phyloP scores from a whole-genome alignment of 805 yeast genomes.

The Yamadazyma philogaea region DNA sequence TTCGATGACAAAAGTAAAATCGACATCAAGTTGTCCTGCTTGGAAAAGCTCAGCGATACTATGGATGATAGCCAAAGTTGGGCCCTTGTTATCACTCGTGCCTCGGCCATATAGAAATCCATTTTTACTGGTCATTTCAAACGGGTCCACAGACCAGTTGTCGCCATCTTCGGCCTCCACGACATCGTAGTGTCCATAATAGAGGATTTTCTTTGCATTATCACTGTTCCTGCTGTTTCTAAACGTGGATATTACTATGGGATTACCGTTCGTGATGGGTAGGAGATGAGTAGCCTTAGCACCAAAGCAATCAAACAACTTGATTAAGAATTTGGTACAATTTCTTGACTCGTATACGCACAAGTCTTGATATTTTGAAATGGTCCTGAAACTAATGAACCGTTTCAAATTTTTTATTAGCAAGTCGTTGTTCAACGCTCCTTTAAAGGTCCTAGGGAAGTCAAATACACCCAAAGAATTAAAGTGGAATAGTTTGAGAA shows the following conservation, averaged over 20 bases:
- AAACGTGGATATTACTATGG: constrained; percentile 78
- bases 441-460: neutral
- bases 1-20: constrained; percentile 80
- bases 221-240: constrained; percentile 32
- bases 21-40: constrained; percentile 53
- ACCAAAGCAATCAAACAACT: constrained; percentile 64
- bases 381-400: constrained; percentile 69
- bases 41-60: constrained; percentile 74
- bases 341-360: constrained; percentile 77
- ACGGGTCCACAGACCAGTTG: constrained; percentile 80
- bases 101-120: constrained; percentile 92
- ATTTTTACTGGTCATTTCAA: constrained; percentile 65
- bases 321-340: constrained; percentile 74
- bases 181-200: constrained; percentile 97
- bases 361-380: constrained; percentile 67
- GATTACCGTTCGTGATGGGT: constrained; percentile 77
- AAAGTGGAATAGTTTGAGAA: constrained; percentile 4
- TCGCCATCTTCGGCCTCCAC: constrained; percentile 66
- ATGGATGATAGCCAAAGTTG: constrained; percentile 78
- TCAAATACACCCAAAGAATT: neutral
- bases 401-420: constrained; percentile 60
- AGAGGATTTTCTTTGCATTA: constrained; percentile 48
- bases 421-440: constrained; percentile 10
- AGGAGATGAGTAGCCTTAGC: constrained; percentile 63
- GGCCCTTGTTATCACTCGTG: constrained; percentile 93